Evolutionary conservation across 441 rosid species (phyloP).

Genomic region (Gossypium lobatum): DNA sequence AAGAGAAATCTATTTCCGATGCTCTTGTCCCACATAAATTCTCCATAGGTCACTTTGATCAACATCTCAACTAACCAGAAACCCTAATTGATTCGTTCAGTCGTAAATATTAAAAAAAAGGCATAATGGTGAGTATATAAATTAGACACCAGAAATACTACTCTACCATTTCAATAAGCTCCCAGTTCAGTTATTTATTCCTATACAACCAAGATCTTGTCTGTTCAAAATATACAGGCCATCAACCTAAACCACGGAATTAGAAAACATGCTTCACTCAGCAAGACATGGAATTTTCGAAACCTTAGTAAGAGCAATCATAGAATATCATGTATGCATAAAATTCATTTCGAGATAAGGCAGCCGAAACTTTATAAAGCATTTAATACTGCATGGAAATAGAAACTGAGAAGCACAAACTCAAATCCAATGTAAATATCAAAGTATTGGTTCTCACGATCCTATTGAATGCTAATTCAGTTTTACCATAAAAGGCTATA

Average conservation of each 20-base stretch:
- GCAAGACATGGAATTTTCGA: neutral
- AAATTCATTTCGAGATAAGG: constrained; percentile 5
- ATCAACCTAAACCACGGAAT: constrained; percentile 1
- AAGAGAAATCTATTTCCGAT: neutral
- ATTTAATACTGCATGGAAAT: constrained; percentile 1
- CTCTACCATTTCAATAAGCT: constrained; percentile 1
- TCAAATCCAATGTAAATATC: neutral
- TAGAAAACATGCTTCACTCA: neutral
- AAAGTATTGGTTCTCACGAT: neutral
- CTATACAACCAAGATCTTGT: neutral
- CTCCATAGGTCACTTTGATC: neutral
- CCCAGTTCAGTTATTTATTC: neutral
- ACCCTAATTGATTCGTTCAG: neutral
- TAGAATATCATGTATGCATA: constrained; percentile 4
- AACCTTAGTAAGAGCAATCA: neutral
- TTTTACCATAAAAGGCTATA: constrained; percentile 13
- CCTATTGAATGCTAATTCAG: constrained; percentile 5
- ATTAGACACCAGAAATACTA: neutral
- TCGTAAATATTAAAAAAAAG: neutral
- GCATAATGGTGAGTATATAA: neutral
- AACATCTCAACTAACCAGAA: neutral
- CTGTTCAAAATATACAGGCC: neutral
- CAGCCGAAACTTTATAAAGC: neutral
- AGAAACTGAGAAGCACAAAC: neutral
- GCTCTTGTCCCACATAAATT: neutral